Base-by-base conservation (phyloP, 2,329 filamentous ascomycete genomes). In the Decorospora gaudefroyi region DNA sequence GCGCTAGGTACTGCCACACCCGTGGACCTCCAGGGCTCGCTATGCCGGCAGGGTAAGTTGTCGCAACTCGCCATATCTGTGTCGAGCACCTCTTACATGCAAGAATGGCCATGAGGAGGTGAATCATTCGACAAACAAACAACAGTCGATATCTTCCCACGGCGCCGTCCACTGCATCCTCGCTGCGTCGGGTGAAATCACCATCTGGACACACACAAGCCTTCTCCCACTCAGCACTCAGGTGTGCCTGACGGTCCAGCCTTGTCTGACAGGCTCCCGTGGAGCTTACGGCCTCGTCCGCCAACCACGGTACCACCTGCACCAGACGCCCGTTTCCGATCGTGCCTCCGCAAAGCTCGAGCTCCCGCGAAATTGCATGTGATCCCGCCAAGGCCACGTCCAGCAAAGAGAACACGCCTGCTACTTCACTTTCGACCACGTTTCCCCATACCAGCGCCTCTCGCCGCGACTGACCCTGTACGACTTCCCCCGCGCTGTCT, bases 181-280 rank as follows among this genome's bases (percentile, higher is more conserved):
- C 28, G 47, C 51, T 52, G 49, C 54, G 18, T 35, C 34, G 30
- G 43, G 30, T 37, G 44, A 41, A 30, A n/a, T n/a, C n/a, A n/a
- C n/a, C n/a, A n/a, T n/a, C n/a, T n/a, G n/a, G n/a, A n/a, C n/a
- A n/a, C n/a, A n/a, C n/a, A n/a, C n/a, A n/a, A n/a, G n/a, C n/a
- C n/a, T n/a, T n/a, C n/a, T n/a, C n/a, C n/a, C n/a, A n/a, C n/a
- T n/a, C n/a, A 54, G 53, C 38, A 48, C 48, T 23, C 32, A 23
- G 28, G 42, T 47, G 61, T 64, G 59, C 64, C 64, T 67, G 59
- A 48, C 48, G 44, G 42, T 41, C 41, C n/a, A n/a, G n/a, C n/a
- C n/a, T n/a, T n/a, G n/a, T n/a, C n/a, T n/a, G n/a, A n/a, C n/a
- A n/a, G n/a, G n/a, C n/a, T n/a, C 36, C 10, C 26, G 26, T 28